Evolutionary conservation across 2,329 filamentous ascomycete genomes (phyloP).

Genomic region (Nigrospora osmanthi): DNA sequence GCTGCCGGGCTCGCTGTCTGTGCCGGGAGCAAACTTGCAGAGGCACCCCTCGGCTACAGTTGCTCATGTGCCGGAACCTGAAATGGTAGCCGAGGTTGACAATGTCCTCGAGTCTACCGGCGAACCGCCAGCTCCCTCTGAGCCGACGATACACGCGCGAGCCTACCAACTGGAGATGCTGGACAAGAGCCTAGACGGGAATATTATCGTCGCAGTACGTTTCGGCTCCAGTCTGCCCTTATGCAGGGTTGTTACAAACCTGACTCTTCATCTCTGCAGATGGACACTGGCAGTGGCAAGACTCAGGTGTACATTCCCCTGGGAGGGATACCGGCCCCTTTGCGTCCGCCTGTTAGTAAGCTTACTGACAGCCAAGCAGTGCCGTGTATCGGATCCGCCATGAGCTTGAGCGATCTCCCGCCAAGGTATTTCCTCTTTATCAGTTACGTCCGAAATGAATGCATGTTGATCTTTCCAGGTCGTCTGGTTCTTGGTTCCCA

Average conservation of each 20-base stretch:
- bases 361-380: conserved; percentile 28
- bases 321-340: not conserved
- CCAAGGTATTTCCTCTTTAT: conserved; percentile 39
- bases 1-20: no score
- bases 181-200: conserved; percentile 56
- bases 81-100: not conserved
- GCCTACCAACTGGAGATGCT: conserved; percentile 74
- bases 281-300: conserved; percentile 76
- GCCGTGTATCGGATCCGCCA: conserved; percentile 60
- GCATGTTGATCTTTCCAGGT: conserved; percentile 29
- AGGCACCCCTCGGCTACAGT: no score
- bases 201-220: conserved; percentile 64
- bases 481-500: conserved; percentile 70
- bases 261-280: conserved; percentile 28
- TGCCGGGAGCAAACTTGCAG: no score
- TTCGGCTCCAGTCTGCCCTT: not conserved
- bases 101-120: not conserved
- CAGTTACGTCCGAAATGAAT: not conserved
- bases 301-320: conserved; percentile 57
- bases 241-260: no score
- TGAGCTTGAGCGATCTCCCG: conserved; percentile 48
- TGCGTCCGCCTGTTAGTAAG: not conserved
- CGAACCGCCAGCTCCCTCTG: no score
- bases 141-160: conserved; percentile 31
- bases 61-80: no score